phyloP scores from a whole-genome alignment of 768 basidiomycete species.

The Amanita exitialis region DNA sequence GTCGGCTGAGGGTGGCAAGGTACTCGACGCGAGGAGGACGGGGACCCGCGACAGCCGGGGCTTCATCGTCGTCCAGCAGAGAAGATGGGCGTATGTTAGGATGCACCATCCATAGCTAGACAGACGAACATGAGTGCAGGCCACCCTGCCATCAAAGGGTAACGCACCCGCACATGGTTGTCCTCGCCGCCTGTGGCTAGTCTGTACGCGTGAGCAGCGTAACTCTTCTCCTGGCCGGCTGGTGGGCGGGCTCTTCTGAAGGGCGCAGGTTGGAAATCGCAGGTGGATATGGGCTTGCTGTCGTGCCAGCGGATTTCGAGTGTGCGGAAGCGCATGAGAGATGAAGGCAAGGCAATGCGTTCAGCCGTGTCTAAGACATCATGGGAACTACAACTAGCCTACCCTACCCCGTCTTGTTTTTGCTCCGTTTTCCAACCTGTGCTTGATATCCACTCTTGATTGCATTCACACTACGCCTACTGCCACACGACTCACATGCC shows the following conservation, averaged over 20 bases:
- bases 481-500: constrained; percentile 87
- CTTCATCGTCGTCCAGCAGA: constrained; percentile 32
- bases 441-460: constrained; percentile 99
- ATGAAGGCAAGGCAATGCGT: not conserved
- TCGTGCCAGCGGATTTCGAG: constrained; percentile 97
- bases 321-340: constrained; percentile 72
- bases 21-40: constrained; percentile 86
- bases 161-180: constrained; percentile 88
- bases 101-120: constrained; percentile 88
- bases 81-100: constrained; percentile 75
- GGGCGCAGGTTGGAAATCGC: constrained; percentile 86
- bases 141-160: not conserved
- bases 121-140: not conserved
- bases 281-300: constrained; percentile 89
- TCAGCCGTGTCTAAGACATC: constrained; percentile 2
- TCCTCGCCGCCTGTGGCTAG: constrained; percentile 95
- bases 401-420: constrained; percentile 59
- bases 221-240: constrained; percentile 40
- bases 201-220: constrained; percentile 69
- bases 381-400: not conserved
- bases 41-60: constrained; percentile 19
- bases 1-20: constrained; percentile 85
- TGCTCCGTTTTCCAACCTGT: constrained; percentile 82
- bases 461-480: constrained; percentile 82
- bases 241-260: constrained; percentile 73